phyloP scores from a whole-genome alignment of 2,329 filamentous ascomycete genomes.

The Penicillium sp. region DNA sequence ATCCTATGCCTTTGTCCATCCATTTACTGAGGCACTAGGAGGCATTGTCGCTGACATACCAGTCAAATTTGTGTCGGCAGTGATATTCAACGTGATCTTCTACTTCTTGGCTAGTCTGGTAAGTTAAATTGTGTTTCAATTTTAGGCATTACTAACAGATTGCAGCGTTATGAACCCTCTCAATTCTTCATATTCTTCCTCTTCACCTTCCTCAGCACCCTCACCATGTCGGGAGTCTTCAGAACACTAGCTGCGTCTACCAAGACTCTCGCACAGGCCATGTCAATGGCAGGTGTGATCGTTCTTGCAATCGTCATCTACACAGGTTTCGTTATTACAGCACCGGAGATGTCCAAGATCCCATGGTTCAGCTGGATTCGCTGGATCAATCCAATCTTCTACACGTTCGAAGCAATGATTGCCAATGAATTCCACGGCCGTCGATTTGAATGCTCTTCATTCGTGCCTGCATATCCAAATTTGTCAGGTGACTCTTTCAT shows the following conservation, averaged over 20 bases:
- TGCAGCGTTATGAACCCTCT: slow-evolving; percentile 35
- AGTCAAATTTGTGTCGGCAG: slow-evolving; percentile 71
- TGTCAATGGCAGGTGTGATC: slow-evolving; percentile 55
- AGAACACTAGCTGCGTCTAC: slow-evolving; percentile 60
- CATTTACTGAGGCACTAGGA: slow-evolving; percentile 79
- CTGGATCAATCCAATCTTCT: slow-evolving; percentile 65
- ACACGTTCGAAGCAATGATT: slow-evolving; percentile 63
- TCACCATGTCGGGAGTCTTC: slow-evolving; percentile 60
- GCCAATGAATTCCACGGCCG: slow-evolving; percentile 60
- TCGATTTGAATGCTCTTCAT: slow-evolving; percentile 56
- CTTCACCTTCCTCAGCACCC: slow-evolving; percentile 59
- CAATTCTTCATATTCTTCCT: slow-evolving; percentile 65
- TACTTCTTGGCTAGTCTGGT: slow-evolving; percentile 83
- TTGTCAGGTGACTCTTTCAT: slow-evolving; percentile 51
- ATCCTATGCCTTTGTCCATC: slow-evolving; percentile 86
- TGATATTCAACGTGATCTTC: slow-evolving; percentile 75
- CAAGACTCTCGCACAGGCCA: slow-evolving; percentile 62
- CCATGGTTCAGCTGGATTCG: slow-evolving; percentile 67
- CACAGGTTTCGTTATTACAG: slow-evolving; percentile 64
- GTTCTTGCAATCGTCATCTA: slow-evolving; percentile 63
- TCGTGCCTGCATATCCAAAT: slow-evolving; percentile 47
- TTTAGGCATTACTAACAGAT: slow-evolving; percentile 9
- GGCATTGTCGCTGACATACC: slow-evolving; percentile 86
- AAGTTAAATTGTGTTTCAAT: slow-evolving; percentile 7
- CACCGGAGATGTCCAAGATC: slow-evolving; percentile 52